Evolutionary conservation across 805 yeast species (phyloP), one percentile per base, ranked within the genome.

Genomic region (Wickerhamiella nectarea): DNA sequence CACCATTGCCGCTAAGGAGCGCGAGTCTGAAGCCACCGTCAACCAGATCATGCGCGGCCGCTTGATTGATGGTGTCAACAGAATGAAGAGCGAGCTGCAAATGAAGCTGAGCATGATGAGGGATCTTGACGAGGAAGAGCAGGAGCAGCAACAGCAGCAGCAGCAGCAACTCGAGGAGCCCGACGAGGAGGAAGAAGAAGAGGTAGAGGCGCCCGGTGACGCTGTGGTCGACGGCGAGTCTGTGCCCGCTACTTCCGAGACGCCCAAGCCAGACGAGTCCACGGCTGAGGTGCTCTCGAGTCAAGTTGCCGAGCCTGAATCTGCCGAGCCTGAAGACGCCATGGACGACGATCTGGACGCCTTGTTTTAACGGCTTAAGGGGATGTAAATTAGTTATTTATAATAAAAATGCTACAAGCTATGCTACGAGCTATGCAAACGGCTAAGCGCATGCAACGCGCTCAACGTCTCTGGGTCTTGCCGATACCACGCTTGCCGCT

Each of bases 401-500:
- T 18, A 19, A 12, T 18, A 14, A 21, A 20, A 29, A 36, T 31
- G 19, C 11, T 19, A 36, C n/a, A 9, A n/a, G n/a, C n/a, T n/a
- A n/a, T n/a, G n/a, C n/a, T n/a, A n/a, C n/a, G n/a, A n/a, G n/a
- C n/a, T n/a, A n/a, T n/a, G n/a, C n/a, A n/a, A n/a, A n/a, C n/a
- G n/a, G n/a, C n/a, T n/a, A n/a, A n/a, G n/a, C n/a, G n/a, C n/a
- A n/a, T n/a, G n/a, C n/a, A n/a, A n/a, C n/a, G 15, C 3, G 14
- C 34, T 56, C 70, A 84, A 72, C 97, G 89, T 67, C 82, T 75
- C 64, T 85, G 94, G 51, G 85, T 78, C 64, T 80, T 80, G 64
- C 96, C 96, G 57, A 76, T 77, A 70, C 96, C 94, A 68, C 98
- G 78, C 74, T 91, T 91, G 68, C 99, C 99, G 56, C 85, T 68